Evolutionary conservation across 495 filamentous ascomycete species (phyloP), one percentile per base, ranked within the genome.

Genomic region (Neurospora discreta): DNA sequence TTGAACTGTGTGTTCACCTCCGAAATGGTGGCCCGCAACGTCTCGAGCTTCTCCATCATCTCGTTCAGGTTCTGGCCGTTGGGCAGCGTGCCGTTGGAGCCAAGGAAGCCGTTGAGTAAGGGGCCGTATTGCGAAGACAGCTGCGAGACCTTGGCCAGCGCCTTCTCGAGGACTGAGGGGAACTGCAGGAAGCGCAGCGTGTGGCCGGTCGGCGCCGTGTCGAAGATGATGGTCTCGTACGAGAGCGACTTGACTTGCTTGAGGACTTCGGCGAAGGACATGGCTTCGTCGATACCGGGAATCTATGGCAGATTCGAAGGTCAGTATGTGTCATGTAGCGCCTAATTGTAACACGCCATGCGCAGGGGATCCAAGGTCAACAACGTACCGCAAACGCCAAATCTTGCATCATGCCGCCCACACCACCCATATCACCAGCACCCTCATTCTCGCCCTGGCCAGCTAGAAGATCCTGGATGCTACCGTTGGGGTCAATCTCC

Each of bases 211-310:
- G 95, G 95, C 1, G 95, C 95, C 58, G 95, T 99, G 78, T 99
- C 95, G 89, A 98, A 99, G 80, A 99, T 93, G 82, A 99, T 97
- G 76, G 93, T 91, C 80, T 97, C 95, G 87, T 98, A 99, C 11
- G 93, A 96, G 74, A 98, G 90, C n/a, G 92, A 96, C 82, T 98
- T 98, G 84, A 99, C 95, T 83, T 99, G 96, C 82, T 99, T 98
- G 73, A 98, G 87, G 68, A 98, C 95, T 83, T 98, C 95, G 77
- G 95, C 95, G 78, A 98, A 99, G 68, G 95, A 98, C 96, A 98
- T 98, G 78, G 95, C 95, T 82, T 99, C 95, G 81, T 99, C 95
- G 71, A 99, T 95, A 81, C 95, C 95, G 69, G 95, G 95, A 58
- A 99, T 98, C 94, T 98, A 76, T 36, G 70, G 9, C 6, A 18